Evolutionary conservation across 2,329 filamentous ascomycete genomes (phyloP), one percentile per base, ranked within the genome.

Genomic region (Kalmusia sp.): DNA sequence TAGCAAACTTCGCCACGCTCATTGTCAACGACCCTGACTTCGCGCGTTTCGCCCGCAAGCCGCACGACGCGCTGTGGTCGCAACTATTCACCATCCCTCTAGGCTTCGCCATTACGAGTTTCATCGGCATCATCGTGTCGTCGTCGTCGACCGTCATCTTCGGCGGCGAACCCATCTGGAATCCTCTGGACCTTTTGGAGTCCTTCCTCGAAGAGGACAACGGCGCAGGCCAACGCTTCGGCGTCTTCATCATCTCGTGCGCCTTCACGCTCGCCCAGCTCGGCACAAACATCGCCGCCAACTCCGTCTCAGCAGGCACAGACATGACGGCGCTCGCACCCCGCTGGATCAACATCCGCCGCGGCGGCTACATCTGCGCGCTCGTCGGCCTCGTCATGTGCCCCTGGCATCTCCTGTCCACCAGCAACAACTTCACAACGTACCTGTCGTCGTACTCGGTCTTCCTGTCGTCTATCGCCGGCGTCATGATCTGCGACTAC

Each of bases 361-460:
- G 93, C 9, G 92, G 92, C 50, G 90, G 91, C 11, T 96, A 96
- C 71, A 84, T 96, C 58, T 96, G 91, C 68, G 92, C 92, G 0
- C 72, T 82, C 1, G 80, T 96, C 50, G 92, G 91, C 49, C 80
- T 96, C 11, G 89, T 87, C 57, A 96, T 96, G 85, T 95, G 91
- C 71, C 93, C 93, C 0, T 93, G 88, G 85, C 90, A 90, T 55
- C 83, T 96, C 0, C 84, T 96, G 7, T 86, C 83, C 2, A 80
- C 80, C 38, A 85, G 85, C 38, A 96, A 93, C 79, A 87, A 88
- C 75, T 96, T 96, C 78, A 95, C 91, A 0, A 96, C 91, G 3
- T 96, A 96, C 70, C 85, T 97, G 1, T 95, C 90, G 1, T 89
- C 93, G 1, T 96, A 96, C 79, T 92, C 90, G 3, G 92, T 97